Conservation (phyloP, 371 early-diverging fungal genomes). For the Mucor lusitanicus region DNA sequence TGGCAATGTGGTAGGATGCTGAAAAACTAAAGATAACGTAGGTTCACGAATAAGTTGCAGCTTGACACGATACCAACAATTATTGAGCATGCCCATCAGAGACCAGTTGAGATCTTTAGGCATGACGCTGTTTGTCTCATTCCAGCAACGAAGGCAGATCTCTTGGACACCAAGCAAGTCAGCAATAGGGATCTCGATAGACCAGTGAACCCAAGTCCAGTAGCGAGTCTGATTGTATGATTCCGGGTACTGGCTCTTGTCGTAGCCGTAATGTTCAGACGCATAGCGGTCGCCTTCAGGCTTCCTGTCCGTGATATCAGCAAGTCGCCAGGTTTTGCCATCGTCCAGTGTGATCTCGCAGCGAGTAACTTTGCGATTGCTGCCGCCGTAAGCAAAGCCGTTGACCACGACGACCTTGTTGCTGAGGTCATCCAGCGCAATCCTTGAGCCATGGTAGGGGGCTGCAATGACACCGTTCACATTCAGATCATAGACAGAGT, state of each 20-base stretch:
- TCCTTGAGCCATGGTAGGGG: conserved; percentile 48
- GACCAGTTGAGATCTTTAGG: conserved; percentile 80
- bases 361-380: conserved; percentile 70
- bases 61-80: conserved; percentile 68
- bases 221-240: conserved; percentile 35
- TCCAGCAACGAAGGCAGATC: conserved; percentile 75
- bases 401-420: conserved; percentile 41
- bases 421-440: conserved; percentile 36
- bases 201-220: conserved; percentile 83
- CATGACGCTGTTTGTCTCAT: conserved; percentile 73
- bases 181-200: conserved; percentile 43
- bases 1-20: conserved; percentile 51
- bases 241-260: conserved; percentile 11
- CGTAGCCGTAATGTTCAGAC: conserved; percentile 22
- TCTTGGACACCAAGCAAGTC: conserved; percentile 54
- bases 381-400: conserved; percentile 82
- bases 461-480: conserved; percentile 56
- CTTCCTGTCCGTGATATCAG: conserved; percentile 30
- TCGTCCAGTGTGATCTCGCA: conserved; percentile 82
- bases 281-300: conserved; percentile 28
- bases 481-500: conserved; percentile 76
- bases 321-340: conserved; percentile 76
- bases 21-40: conserved; percentile 35
- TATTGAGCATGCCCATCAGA: conserved; percentile 84
- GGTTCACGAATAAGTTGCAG: conserved; percentile 32